Conservation (phyloP, 2,329 filamentous ascomycete species). For the Fusarium udum region DNA sequence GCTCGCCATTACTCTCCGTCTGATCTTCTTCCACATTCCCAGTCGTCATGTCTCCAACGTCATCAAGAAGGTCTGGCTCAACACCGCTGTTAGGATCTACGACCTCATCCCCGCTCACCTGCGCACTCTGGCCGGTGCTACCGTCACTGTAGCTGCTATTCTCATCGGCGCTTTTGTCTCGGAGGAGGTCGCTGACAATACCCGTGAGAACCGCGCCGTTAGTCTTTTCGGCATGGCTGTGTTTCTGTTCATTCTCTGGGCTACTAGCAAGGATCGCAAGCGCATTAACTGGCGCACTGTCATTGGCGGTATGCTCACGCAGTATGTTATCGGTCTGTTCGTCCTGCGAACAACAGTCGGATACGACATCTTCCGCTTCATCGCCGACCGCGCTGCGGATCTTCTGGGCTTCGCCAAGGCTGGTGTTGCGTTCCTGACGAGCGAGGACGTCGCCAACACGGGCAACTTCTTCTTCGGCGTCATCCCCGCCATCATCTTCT, state of each 20-base stretch:
- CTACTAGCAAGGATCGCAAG: slow-evolving; percentile 75
- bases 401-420: slow-evolving; percentile 79
- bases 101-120: slow-evolving; percentile 72
- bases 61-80: slow-evolving; percentile 73
- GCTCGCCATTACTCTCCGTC: slow-evolving; percentile 75
- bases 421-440: slow-evolving; percentile 75
- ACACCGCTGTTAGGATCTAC: slow-evolving; percentile 68
- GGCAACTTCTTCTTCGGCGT: slow-evolving; percentile 80
- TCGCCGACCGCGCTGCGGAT: slow-evolving; percentile 77
- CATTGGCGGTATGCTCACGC: slow-evolving; percentile 86
- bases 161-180: slow-evolving; percentile 82
- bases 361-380: slow-evolving; percentile 91
- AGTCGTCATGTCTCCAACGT: slow-evolving; percentile 72
- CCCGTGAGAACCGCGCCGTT: slow-evolving; percentile 79
- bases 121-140: slow-evolving; percentile 69
- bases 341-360: slow-evolving; percentile 83
- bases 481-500: slow-evolving; percentile 94
- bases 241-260: slow-evolving; percentile 73
- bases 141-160: slow-evolving; percentile 74
- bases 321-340: slow-evolving; percentile 90
- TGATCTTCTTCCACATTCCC: slow-evolving; percentile 79
- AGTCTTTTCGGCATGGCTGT: slow-evolving; percentile 82
- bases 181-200: slow-evolving; percentile 78
- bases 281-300: slow-evolving; percentile 79
- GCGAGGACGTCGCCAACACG: slow-evolving; percentile 54